These are phyloP conservation scores for Yarrowia sp. DNA, from an alignment of 805 yeast genomes.

Conservation along the genomic window DNA sequence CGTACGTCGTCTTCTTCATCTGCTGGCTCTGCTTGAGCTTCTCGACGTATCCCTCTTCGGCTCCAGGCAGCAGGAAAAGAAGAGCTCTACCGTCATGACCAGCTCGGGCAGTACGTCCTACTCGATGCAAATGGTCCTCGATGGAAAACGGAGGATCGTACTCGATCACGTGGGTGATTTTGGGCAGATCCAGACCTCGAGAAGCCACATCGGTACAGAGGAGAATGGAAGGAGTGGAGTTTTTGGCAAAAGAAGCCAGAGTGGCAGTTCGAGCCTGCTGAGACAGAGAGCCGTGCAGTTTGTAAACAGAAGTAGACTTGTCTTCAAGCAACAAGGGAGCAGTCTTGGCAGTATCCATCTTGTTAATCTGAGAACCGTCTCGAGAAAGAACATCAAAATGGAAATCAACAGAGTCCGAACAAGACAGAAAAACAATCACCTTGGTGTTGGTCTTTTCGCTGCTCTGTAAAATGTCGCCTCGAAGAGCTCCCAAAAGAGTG, in stretches of 20 bases:
- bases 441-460: slow-evolving; percentile 44
- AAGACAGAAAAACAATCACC: slow-evolving; percentile 77
- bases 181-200: slow-evolving; percentile 90
- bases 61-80: slow-evolving; percentile 80
- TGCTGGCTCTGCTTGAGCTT: slow-evolving; percentile 57
- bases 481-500: slow-evolving; percentile 62
- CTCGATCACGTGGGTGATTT: slow-evolving; percentile 81
- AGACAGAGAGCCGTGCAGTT: slow-evolving; percentile 85
- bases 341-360: slow-evolving; percentile 43
- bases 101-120: slow-evolving; percentile 98
- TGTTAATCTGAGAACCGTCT: slow-evolving; percentile 42
- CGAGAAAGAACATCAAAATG: slow-evolving; percentile 74
- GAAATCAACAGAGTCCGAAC: slow-evolving; percentile 95
- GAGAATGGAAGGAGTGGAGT: slow-evolving; percentile 47
- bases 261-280: slow-evolving; percentile 83
- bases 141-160: slow-evolving; percentile 92
- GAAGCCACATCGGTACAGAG: slow-evolving; percentile 98
- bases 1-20: slow-evolving; percentile 36
- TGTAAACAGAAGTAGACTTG: slow-evolving; percentile 50
- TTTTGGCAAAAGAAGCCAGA: slow-evolving; percentile 50
- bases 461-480: not conserved
- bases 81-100: slow-evolving; percentile 78
- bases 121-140: slow-evolving; percentile 94
- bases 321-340: slow-evolving; percentile 49
- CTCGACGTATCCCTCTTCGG: slow-evolving; percentile 78